Conservation (phyloP, 1,139 yeast species). For the Saccharomycopsis crataegensis region DNA sequence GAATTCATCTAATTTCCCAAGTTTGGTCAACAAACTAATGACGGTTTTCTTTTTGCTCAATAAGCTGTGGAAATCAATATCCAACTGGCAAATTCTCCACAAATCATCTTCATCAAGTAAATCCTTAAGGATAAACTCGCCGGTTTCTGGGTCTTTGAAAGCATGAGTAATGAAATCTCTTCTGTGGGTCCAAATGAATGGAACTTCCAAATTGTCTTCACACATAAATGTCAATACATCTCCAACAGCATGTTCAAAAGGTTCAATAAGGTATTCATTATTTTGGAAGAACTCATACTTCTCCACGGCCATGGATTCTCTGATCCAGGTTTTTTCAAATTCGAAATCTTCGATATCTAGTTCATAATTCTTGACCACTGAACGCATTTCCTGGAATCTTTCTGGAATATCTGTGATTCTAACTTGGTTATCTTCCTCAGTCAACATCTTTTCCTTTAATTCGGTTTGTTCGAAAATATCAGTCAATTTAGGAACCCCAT, state of each 20-base stretch:
- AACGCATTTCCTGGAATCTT: conserved; percentile 74
- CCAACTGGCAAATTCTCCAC: conserved; percentile 85
- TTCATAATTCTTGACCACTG: conserved; percentile 50
- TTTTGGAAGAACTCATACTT: conserved; percentile 35
- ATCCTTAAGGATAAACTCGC: conserved; percentile 40
- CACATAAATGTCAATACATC: conserved; percentile 74
- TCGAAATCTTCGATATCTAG: conserved; percentile 61
- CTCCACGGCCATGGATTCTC: conserved; percentile 39
- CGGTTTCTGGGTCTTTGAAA: conserved; percentile 25
- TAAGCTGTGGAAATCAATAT: conserved; percentile 82
- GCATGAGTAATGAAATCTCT: conserved; percentile 73
- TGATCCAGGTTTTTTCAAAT: conserved; percentile 75
- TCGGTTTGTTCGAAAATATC: conserved; percentile 96
- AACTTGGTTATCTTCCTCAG: conserved; percentile 85
- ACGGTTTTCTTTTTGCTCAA: conserved; percentile 68
- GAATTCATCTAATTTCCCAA: conserved; percentile 45
- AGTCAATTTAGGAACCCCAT: conserved; percentile 46
- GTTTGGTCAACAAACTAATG: conserved; percentile 46
- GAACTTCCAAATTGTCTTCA: conserved; percentile 79
- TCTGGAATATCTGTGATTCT: conserved; percentile 89
- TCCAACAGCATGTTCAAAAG: conserved; percentile 65
- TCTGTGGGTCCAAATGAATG: conserved; percentile 95
- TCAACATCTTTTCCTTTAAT: conserved; percentile 79
- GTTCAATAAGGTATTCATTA: conserved; percentile 28
- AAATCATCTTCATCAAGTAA: conserved; percentile 74